Conservation (phyloP, 352 stramenopile species). For the Peronosclerospora sorghi region DNA sequence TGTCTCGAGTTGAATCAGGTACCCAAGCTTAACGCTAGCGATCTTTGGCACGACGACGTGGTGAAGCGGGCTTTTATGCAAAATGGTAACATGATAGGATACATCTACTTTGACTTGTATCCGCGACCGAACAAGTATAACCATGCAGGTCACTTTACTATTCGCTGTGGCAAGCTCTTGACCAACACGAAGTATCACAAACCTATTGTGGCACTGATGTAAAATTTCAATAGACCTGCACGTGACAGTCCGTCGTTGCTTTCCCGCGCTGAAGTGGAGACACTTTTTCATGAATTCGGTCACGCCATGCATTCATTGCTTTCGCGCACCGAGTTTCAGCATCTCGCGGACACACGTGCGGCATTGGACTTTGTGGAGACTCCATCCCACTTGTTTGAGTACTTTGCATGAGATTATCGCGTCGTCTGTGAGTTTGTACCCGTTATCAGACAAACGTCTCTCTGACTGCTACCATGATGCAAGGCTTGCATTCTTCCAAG, state of each 20-base stretch:
- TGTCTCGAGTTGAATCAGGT: slow-evolving; percentile 80
- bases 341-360: slow-evolving; percentile 91
- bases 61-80: slow-evolving; percentile 84
- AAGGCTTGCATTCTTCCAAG: slow-evolving; percentile 62
- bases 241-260: slow-evolving; percentile 59
- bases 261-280: slow-evolving; percentile 92
- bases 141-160: slow-evolving; percentile 91
- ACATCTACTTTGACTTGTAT: slow-evolving; percentile 94
- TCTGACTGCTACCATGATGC: slow-evolving; percentile 71
- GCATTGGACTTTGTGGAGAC: slow-evolving; percentile 92
- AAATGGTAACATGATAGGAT: slow-evolving; percentile 57
- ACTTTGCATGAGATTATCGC: slow-evolving; percentile 90
- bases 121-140: slow-evolving; percentile 80
- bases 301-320: slow-evolving; percentile 96
- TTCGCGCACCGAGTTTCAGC: slow-evolving; percentile 93
- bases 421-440: slow-evolving; percentile 76
- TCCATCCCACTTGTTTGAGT: slow-evolving; percentile 96
- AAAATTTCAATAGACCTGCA: slow-evolving; percentile 80
- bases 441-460: slow-evolving; percentile 74
- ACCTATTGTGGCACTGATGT: slow-evolving; percentile 91
- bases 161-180: slow-evolving; percentile 86
- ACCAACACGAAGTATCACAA: slow-evolving; percentile 77
- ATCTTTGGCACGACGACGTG: slow-evolving; percentile 85
- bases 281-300: slow-evolving; percentile 97
- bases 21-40: slow-evolving; percentile 52